These are phyloP conservation scores for Trifolium fragiferum DNA, from an alignment of 306 rosid species.

Conservation along the genomic window DNA sequence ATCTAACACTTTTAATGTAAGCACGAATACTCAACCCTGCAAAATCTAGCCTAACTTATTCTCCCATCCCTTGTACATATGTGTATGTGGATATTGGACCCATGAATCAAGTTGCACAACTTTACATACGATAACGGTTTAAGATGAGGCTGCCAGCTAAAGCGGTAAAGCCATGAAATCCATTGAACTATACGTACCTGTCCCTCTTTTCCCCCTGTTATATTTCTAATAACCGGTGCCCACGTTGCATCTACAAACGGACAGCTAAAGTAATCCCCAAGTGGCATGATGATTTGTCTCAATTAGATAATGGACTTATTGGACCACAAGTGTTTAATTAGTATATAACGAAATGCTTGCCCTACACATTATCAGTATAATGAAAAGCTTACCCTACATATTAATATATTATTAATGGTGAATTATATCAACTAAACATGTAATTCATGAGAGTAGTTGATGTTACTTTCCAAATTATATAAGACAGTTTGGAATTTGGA, in stretches of 20 bases:
- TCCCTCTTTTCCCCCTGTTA: too few relatives aligned
- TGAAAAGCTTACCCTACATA: too few relatives aligned
- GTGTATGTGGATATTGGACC: too few relatives aligned
- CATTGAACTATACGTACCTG: not conserved
- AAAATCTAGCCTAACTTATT: too few relatives aligned
- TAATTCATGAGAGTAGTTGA: not conserved
- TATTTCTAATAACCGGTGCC: not conserved
- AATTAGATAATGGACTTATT: not conserved
- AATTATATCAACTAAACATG: constrained; percentile 10
- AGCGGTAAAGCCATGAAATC: not conserved
- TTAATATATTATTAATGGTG: not conserved
- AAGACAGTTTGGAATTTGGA: constrained; percentile 1
- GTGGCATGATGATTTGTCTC: constrained; percentile 7
- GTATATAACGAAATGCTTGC: not conserved
- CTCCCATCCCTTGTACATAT: too few relatives aligned
- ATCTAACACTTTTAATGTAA: too few relatives aligned
- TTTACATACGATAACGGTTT: too few relatives aligned
- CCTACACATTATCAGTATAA: not conserved
- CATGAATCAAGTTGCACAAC: too few relatives aligned
- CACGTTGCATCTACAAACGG: constrained; percentile 26
- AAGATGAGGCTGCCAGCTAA: too few relatives aligned
- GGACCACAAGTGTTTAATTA: constrained; percentile 14
- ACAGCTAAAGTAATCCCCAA: constrained; percentile 6
- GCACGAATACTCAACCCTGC: too few relatives aligned
- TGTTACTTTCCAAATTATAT: constrained; percentile 3